Percentiles rank a stretch among this genome's conserved stretches.
These are phyloP conservation scores for Fusarium mundagurra DNA, from an alignment of 2,329 filamentous ascomycete genomes.

Conservation along the genomic window DNA sequence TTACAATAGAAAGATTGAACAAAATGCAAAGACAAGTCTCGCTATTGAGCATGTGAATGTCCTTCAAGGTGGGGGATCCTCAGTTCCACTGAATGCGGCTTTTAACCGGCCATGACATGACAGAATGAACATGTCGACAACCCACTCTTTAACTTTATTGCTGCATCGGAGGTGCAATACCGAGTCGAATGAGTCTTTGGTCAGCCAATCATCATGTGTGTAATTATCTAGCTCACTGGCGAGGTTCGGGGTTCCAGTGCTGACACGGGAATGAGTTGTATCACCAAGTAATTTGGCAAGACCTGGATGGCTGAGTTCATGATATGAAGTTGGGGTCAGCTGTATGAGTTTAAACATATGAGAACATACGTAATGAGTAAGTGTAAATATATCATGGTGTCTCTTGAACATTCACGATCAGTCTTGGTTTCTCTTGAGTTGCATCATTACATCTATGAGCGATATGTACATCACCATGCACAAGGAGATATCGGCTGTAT, in stretches of 20 bases:
- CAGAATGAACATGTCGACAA: conserved; percentile 2
- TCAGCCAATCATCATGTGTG: conserved; percentile 15
- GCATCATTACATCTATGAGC: background rate
- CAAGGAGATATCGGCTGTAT: background rate
- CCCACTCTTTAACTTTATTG: background rate
- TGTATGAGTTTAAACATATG: background rate
- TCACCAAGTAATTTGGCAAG: background rate
- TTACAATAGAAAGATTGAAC: background rate
- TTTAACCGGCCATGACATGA: conserved; percentile 31
- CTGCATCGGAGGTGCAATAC: conserved; percentile 17
- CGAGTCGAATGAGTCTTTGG: background rate
- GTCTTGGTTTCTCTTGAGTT: background rate
- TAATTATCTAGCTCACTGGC: conserved; percentile 18
- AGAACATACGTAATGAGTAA: fast-evolving
- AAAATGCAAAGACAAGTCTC: background rate
- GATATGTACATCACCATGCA: background rate
- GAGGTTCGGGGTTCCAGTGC: background rate
- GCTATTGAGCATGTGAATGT: conserved; percentile 3
- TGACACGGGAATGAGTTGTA: conserved; percentile 2
- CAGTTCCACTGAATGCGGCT: conserved; percentile 29
- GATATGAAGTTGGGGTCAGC: background rate
- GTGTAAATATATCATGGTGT: background rate
- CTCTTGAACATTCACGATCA: background rate
- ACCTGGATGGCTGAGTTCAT: background rate
- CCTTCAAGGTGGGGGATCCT: conserved; percentile 5